Evolutionary conservation across 768 basidiomycete species (phyloP).

Genomic region (Mycena amicta): DNA sequence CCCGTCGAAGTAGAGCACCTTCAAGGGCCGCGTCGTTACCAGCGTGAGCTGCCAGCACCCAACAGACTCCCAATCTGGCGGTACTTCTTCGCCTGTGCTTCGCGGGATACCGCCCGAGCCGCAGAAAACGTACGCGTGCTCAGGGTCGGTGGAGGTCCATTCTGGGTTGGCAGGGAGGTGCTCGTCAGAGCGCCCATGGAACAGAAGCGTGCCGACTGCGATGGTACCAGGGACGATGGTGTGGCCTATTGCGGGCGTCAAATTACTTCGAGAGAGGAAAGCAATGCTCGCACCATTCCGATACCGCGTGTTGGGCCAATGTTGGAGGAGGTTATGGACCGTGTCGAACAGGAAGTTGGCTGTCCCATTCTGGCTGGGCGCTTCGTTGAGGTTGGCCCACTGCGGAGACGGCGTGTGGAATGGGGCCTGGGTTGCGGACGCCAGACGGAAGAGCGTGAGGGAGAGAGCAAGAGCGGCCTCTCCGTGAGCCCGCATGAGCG

Average conservation of each 20-base stretch:
- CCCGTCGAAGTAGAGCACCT: conserved; percentile 56
- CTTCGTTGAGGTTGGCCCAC: background rate
- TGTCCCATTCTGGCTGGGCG: background rate
- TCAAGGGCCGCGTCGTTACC: conserved; percentile 40
- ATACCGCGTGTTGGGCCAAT: conserved; percentile 12
- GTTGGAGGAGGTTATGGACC: conserved; percentile 5
- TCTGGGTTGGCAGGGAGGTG: conserved; percentile 19
- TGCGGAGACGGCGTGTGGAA: no score
- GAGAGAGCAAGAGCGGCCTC: no score
- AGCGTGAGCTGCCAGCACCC: conserved; percentile 47
- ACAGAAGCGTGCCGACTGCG: conserved; percentile 27
- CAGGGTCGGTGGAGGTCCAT: conserved; percentile 27
- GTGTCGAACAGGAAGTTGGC: conserved; percentile 8
- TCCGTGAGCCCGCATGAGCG: no score
- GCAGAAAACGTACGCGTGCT: conserved; percentile 21
- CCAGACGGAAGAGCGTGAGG: no score
- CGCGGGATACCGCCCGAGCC: background rate
- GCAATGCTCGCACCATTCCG: conserved; percentile 5
- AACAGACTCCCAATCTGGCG: background rate
- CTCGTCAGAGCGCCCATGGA: conserved; percentile 23
- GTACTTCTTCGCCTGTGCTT: background rate
- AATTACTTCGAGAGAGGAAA: background rate
- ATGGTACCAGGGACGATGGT: conserved; percentile 26
- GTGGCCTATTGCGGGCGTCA: conserved; percentile 19
- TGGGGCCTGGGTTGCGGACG: no score